phyloP scores from a whole-genome alignment of 768 basidiomycete genomes.

The Fomitopsis serialis region DNA sequence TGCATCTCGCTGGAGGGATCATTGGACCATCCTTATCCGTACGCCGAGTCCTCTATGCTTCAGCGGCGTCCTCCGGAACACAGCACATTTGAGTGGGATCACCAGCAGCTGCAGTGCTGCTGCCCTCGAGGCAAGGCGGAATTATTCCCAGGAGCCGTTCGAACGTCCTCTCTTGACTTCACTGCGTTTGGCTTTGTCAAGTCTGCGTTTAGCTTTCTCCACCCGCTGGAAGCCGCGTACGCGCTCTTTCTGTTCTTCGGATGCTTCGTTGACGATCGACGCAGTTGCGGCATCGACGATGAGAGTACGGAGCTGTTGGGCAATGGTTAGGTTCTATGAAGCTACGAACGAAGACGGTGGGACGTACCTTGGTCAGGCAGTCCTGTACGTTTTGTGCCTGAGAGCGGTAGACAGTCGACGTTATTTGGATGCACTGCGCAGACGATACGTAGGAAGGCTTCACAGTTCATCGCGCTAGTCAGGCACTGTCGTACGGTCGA shows the following conservation, averaged over 20 bases:
- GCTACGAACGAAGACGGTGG: background rate
- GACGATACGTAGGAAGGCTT: constrained; percentile 69
- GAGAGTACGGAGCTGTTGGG: constrained; percentile 45
- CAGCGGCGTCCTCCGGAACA: too few relatives aligned
- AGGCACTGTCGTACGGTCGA: background rate
- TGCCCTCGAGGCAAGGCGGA: background rate
- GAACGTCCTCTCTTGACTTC: constrained; percentile 36
- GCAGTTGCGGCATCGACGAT: constrained; percentile 43
- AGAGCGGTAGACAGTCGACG: constrained; percentile 67
- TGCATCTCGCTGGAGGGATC: too few relatives aligned
- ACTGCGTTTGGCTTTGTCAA: constrained; percentile 50
- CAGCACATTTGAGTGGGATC: too few relatives aligned
- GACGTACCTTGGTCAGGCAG: constrained; percentile 55
- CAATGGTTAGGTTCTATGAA: background rate
- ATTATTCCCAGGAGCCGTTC: constrained; percentile 18
- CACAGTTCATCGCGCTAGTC: too few relatives aligned
- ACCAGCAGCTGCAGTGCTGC: too few relatives aligned
- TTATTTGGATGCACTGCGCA: constrained; percentile 60
- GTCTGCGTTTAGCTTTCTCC: constrained; percentile 41
- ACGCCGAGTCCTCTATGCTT: too few relatives aligned
- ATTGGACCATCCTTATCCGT: too few relatives aligned
- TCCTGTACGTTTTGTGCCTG: constrained; percentile 75
- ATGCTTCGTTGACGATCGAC: constrained; percentile 46
- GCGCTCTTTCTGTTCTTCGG: constrained; percentile 49
- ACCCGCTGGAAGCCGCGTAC: constrained; percentile 40